Base-by-base conservation (phyloP, 1,139 yeast genomes). In the Yamadazyma buinensis region DNA sequence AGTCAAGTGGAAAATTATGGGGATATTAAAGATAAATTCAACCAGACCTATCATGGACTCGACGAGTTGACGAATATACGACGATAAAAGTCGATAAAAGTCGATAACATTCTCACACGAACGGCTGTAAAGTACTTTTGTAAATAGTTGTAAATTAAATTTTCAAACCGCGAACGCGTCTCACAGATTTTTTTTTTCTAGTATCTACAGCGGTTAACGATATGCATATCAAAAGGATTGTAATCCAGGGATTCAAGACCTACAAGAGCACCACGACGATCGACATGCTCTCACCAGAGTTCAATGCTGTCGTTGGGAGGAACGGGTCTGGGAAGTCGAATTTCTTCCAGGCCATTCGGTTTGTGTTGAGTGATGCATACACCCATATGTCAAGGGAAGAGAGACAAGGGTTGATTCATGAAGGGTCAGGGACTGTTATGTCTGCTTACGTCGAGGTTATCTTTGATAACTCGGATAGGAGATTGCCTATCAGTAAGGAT, bases 301-400 rank as follows among this genome's bases (percentile, higher is more conserved):
- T 83, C 54, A 92, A 92, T 58, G 95, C 90, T 20, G 88, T 92
- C 11, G 87, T 92, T 21, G 99, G 99, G 3, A 67, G 96, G 34
- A 92, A 92, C 58, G 99, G 99, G 12, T 84, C 96, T 7, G 99
- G 99, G 12, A 92, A 92, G 57, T 86, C 96, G 33, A 92, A 92
- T 58, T 85, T 94, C 61, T 92, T 92, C 58, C 92, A 96, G 13
- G 98, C 98, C 9, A 85, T 92, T 39, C 68, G 97, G 42, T 94
- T 90, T 60, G 97, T 90, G 8, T 61, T 92, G 26, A 84, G 95
- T 36, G 97, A 90, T 56, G 95, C 94, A 23, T 86, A 86, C 55
- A 83, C 87, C 3, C 84, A 86, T 52, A 75, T 90, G 80, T 72
- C 83, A n/a, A 67, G 94, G 42, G 95, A 88, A 49, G 96, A 88